Evolutionary conservation across 192 early-diverging fungal genomes (phyloP), one percentile per base, ranked within the genome.

Genomic region (Haplosporangium gracile): DNA sequence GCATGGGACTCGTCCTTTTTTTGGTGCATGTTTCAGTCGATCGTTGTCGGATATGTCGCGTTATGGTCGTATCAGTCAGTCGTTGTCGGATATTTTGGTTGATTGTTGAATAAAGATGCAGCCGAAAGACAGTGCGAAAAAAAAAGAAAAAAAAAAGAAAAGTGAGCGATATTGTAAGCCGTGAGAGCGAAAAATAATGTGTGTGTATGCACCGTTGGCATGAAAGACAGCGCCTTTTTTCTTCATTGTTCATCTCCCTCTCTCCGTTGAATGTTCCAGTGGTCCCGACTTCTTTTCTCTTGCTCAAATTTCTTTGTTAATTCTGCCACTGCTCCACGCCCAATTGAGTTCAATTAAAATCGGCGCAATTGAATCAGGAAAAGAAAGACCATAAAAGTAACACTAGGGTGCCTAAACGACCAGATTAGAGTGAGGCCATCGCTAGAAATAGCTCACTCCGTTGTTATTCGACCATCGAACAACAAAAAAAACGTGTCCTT

Each of bases 1-100:
- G 93, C 92, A 82, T 94, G 91, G 22, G 85, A 79, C 39, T 93
- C 92, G 77, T 95, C 92, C 92, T 94, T 74, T 57, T 51, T 11
- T 32, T 32, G 34, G 36, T 40, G 16, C 9, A 15, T 29, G 26
- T 7, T 1, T 11, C 20, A 55, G 6, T 49, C 7, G 47, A 16
- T 49, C 47, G 49, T 51, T 51, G 5, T 51, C 15, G 49, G 20
- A 51, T 51, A 22, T 51, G 24, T 65, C 15, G 20, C 13, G 63
- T 15, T 22, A 65, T 15, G 22, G 32, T 20, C 9, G 60, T 11
- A 29, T 29, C 55, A 57, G 0, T 51, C 15, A 5, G 47, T 51
- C 47, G 47, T 51, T 51, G 20, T 20, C 2, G 49, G 49, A 18
- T 51, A 5, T 51, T 51, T 18, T 51, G 16, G 3, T 0, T 51